Evolutionary conservation across 2,329 filamentous ascomycete genomes (phyloP).

Genomic region (Chaetomiaceae sp.): DNA sequence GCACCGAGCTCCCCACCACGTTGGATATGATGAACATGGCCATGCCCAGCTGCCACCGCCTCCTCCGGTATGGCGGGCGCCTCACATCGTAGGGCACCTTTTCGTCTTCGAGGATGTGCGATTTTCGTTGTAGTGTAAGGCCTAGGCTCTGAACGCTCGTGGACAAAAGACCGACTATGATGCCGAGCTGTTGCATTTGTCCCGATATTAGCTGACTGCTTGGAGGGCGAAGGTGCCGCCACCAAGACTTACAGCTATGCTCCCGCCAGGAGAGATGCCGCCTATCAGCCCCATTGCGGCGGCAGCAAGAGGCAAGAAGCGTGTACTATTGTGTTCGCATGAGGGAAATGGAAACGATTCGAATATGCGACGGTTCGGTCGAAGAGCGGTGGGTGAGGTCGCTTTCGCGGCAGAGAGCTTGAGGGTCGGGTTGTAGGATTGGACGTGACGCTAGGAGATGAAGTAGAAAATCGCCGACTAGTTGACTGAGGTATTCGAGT

Average conservation of each 20-base stretch:
- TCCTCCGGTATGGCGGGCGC: slow-evolving; percentile 80
- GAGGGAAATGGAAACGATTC: slow-evolving; percentile 8
- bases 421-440: background rate
- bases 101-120: slow-evolving; percentile 95
- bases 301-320: slow-evolving; percentile 29
- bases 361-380: slow-evolving; percentile 3
- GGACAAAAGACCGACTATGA: slow-evolving; percentile 87
- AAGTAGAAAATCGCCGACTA: background rate
- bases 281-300: slow-evolving; percentile 66
- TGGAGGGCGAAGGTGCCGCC: background rate
- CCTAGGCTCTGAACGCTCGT: slow-evolving; percentile 94
- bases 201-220: slow-evolving; percentile 3
- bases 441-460: background rate
- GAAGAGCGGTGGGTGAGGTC: background rate
- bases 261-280: slow-evolving; percentile 72
- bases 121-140: slow-evolving; percentile 94
- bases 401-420: background rate
- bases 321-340: slow-evolving; percentile 22
- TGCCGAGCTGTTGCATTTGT: slow-evolving; percentile 64
- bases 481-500: no score
- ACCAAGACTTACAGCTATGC: slow-evolving; percentile 60
- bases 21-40: slow-evolving; percentile 95
- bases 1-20: slow-evolving; percentile 88
- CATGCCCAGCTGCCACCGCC: slow-evolving; percentile 97
- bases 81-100: slow-evolving; percentile 74